Evolutionary conservation across 2,329 filamentous ascomycete species (phyloP), one percentile per base, ranked within the genome.

Genomic region (Aspergillus pseudoglaucus): DNA sequence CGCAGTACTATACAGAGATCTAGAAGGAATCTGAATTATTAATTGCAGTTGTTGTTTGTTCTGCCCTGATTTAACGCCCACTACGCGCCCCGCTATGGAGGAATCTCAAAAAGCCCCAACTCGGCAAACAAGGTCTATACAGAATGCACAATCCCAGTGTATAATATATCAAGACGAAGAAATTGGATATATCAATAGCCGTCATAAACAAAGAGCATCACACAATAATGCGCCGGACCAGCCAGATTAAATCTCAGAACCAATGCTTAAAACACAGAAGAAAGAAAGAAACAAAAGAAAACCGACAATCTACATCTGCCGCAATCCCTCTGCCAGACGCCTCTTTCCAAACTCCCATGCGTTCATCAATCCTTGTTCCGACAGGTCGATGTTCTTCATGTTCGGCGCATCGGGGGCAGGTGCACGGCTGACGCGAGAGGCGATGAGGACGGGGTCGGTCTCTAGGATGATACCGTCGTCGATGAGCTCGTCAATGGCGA

Each of bases 401-500:
- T 90, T 89, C 7, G 81, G 78, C 59, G 90, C 85, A 73, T 98
- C 93, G 62, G 95, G 87, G 38, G 85, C 84, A 8, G 93, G 93
- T 37, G 93, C 90, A 69, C 86, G 85, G 78, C 88, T 95, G 62
- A 97, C 93, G 58, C 93, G 79, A 66, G 90, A 90, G 43, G 91
- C 86, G 57, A 98, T 88, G 62, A 95, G 87, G 54, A 93, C 91
- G 1, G 93, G 90, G 68, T 98, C 93, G 0, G 91, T 97, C 75
- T 98, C 93, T 52, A 98, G 82, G 60, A 98, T 91, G 66, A 97
- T 94, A 51, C 93, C 93, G 64, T 95, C 90, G 70, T 95, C 90
- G 46, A 94, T 82, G 53, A 94, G 91, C 71, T 98, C 93, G 70
- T 98, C 93, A 55, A 98, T 88, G 40, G 90, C 88, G 46, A 98